Percentiles rank a stretch among this genome's conserved stretches.
These are phyloP conservation scores for Leavenworthia alabamica DNA, from an alignment of 345 rosid genomes.

Conservation along the genomic window DNA sequence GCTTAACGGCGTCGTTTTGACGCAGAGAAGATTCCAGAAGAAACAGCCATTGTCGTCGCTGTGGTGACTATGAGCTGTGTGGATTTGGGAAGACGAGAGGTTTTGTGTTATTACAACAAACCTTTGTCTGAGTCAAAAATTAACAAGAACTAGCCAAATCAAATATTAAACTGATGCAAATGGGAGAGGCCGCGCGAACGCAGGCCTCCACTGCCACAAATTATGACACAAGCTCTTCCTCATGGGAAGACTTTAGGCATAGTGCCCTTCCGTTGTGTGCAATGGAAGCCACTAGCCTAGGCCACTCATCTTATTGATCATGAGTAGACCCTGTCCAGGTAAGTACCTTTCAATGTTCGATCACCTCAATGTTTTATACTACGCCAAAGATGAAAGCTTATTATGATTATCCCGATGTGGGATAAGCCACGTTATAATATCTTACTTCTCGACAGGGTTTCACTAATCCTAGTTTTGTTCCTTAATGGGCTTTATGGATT, in stretches of 20 bases:
- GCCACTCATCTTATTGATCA: slow-evolving; percentile 24
- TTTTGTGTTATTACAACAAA: slow-evolving; percentile 48
- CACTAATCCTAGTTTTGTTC: background rate
- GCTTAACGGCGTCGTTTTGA: slow-evolving; percentile 34
- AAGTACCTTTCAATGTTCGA: background rate
- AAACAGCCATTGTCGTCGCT: slow-evolving; percentile 40
- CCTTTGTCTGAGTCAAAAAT: too few relatives aligned
- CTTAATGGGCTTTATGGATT: background rate
- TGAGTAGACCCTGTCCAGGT: slow-evolving; percentile 35
- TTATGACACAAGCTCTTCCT: too few relatives aligned
- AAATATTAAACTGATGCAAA: too few relatives aligned
- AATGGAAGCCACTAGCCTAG: slow-evolving; percentile 34
- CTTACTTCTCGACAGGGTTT: too few relatives aligned
- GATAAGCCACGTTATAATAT: too few relatives aligned
- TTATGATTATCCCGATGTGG: background rate
- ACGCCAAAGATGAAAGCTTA: background rate
- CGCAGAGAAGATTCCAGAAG: slow-evolving; percentile 36
- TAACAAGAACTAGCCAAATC: too few relatives aligned
- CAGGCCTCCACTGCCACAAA: too few relatives aligned
- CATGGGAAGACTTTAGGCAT: slow-evolving; percentile 40
- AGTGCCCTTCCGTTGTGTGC: slow-evolving; percentile 21
- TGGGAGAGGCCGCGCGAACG: too few relatives aligned
- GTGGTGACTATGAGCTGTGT: too few relatives aligned
- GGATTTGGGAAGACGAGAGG: slow-evolving; percentile 20
- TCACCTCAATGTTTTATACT: background rate